Conservation (phyloP, 73 alveolate genomes). For the Uronychia binucleata region DNA sequence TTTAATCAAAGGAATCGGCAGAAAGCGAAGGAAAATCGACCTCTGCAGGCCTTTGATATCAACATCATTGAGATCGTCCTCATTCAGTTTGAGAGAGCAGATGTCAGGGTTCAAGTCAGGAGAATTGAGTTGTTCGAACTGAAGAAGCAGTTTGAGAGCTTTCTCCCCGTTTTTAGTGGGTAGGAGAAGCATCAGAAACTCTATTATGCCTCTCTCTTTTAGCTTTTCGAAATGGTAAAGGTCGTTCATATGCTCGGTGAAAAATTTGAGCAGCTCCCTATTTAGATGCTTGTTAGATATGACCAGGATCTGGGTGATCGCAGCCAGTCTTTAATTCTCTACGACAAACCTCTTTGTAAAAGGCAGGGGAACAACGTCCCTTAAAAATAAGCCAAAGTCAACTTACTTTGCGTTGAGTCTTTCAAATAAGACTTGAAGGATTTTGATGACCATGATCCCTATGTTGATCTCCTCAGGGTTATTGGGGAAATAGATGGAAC, state of each 20-base stretch:
- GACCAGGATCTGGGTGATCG: neutral
- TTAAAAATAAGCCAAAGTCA: too few species aligned
- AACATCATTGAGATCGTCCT: neutral
- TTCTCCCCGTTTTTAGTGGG: neutral
- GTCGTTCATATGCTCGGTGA: neutral
- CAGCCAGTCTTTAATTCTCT: neutral
- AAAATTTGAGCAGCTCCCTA: neutral
- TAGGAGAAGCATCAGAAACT: neutral
- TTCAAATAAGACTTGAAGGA: neutral
- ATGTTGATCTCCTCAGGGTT: neutral
- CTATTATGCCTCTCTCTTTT: neutral
- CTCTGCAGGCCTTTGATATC: neutral
- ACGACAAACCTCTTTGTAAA: neutral
- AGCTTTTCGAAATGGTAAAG: neutral
- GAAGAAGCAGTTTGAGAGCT: too few species aligned
- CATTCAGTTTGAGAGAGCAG: neutral
- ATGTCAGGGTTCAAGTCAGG: neutral
- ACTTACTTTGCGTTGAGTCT: too few species aligned
- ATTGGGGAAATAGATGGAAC: too few species aligned
- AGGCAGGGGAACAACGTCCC: neutral
- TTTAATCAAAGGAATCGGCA: conserved; percentile 42
- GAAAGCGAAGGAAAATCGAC: conserved; percentile 32
- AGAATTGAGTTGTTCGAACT: too few species aligned
- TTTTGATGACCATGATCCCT: neutral
- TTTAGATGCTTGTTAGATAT: too few species aligned